Evolutionary conservation across 78 protist species (phyloP).

Genomic region (Bodo saltans): DNA sequence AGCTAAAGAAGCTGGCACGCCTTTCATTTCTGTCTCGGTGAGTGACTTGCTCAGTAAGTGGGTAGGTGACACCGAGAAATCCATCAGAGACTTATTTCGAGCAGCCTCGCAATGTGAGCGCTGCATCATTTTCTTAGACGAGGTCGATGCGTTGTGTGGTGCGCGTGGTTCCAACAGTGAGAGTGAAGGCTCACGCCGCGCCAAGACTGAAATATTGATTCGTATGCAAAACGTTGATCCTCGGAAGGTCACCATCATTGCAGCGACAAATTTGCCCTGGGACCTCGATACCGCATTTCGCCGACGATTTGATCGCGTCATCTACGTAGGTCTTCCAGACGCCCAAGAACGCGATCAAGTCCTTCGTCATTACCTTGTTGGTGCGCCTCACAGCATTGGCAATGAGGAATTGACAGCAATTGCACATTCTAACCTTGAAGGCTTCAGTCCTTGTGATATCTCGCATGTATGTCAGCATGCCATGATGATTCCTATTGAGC

Average conservation of each 20-base stretch:
- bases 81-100: constrained; percentile 34
- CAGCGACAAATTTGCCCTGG: constrained; percentile 76
- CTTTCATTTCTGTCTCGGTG: constrained; percentile 71
- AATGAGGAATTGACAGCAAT: no score
- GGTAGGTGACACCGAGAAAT: constrained; percentile 87
- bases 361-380: no score
- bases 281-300: constrained; percentile 60
- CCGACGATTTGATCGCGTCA: constrained; percentile 47
- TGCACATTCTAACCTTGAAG: no score
- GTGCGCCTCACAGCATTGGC: no score
- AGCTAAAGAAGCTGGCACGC: constrained; percentile 72
- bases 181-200: constrained; percentile 81
- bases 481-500: no score
- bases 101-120: constrained; percentile 56
- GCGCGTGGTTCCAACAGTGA: constrained; percentile 80
- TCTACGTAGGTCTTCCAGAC: constrained; percentile 31
- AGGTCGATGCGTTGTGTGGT: constrained; percentile 88
- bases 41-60: constrained; percentile 59
- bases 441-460: no score
- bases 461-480: no score
- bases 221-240: constrained; percentile 90
- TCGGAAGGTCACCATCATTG: constrained; percentile 30
- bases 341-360: no score
- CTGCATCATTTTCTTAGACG: constrained; percentile 95
- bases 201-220: constrained; percentile 95